Conservation (phyloP, 2,329 filamentous ascomycete genomes). For the Sarocladium kiliense region DNA sequence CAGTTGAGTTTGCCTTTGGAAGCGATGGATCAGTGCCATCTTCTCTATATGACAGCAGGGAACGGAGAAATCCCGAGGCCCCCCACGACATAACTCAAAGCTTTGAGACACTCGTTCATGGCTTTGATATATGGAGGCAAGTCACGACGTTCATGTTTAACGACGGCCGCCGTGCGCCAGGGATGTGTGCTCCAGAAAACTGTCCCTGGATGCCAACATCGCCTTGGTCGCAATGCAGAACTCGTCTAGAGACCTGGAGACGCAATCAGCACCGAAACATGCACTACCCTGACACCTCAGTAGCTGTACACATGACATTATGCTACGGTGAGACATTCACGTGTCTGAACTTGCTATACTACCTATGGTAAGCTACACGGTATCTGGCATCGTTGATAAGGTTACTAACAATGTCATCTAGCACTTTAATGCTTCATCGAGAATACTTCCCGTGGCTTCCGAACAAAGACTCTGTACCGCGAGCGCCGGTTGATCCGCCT, state of each 20-base stretch:
- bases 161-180: slow-evolving; percentile 33
- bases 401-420: no score
- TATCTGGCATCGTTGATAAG: background rate
- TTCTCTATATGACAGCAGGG: background rate
- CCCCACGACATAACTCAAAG: slow-evolving; percentile 19
- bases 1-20: slow-evolving; percentile 34
- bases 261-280: slow-evolving; percentile 27
- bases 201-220: slow-evolving; percentile 33
- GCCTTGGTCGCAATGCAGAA: slow-evolving; percentile 25
- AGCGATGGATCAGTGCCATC: slow-evolving; percentile 15
- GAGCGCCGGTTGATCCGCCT: slow-evolving; percentile 34
- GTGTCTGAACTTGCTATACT: slow-evolving; percentile 38
- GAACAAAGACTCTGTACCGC: slow-evolving; percentile 24
- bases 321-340: slow-evolving; percentile 36
- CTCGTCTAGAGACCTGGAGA: slow-evolving; percentile 29
- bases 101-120: slow-evolving; percentile 32
- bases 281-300: slow-evolving; percentile 29
- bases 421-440: slow-evolving; percentile 34
- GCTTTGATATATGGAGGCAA: slow-evolving; percentile 37
- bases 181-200: slow-evolving; percentile 31
- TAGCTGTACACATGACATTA: slow-evolving; percentile 32
- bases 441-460: slow-evolving; percentile 41
- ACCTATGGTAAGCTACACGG: slow-evolving; percentile 27
- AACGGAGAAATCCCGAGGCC: background rate
- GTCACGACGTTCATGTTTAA: slow-evolving; percentile 37